Evolutionary conservation across 2,329 filamentous ascomycete genomes (phyloP), one percentile per base, ranked within the genome.

Genomic region (Microdochium paspali): DNA sequence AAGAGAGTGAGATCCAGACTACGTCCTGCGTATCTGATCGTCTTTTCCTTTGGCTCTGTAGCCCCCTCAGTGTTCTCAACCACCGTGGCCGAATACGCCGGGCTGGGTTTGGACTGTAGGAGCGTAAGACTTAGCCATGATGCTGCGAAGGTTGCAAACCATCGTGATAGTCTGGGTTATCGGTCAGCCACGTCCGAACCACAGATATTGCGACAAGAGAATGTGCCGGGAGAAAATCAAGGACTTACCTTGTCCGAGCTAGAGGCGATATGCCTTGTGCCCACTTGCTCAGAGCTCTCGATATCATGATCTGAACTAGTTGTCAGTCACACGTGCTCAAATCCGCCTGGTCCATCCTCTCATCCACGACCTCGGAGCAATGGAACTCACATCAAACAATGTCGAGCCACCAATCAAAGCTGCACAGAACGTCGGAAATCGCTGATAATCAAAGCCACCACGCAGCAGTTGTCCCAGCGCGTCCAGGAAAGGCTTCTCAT

Each of bases 1-100:
- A 93, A 91, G n/a, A 94, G 70, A 0, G 87, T 91, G 26, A 94
- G 71, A 60, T 94, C 88, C 50, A 94, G 74, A 2, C 88, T 91
- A 55, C 83, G 80, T 42, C 88, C 88, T 10, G 83, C 85, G 51
- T 66, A 59, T 10, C 51, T 50, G 21, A 56, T 48, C 6, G 53
- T 55, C 47, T 53, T 47, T 45, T 57, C 46, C 35, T 48, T 53
- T 20, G 24, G 24, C 21, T 10, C 44, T 44, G 50, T 7, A 3
- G 35, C 18, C 3, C 18, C 10, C 23, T 40, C 35, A 12, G 35
- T 18, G n/a, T 24, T 26, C 32, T 51, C 47, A 58, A 24, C 47
- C 50, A 64, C 55, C 12, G 61, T 64, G 44, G 74, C 68, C 4
- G 69, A 65, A 52, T 73, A 72, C 6, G 35, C 35, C 18, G 20